Evolutionary conservation across 148 eudicot species (phyloP).

Genomic region (Heliamphora exappendiculata): DNA sequence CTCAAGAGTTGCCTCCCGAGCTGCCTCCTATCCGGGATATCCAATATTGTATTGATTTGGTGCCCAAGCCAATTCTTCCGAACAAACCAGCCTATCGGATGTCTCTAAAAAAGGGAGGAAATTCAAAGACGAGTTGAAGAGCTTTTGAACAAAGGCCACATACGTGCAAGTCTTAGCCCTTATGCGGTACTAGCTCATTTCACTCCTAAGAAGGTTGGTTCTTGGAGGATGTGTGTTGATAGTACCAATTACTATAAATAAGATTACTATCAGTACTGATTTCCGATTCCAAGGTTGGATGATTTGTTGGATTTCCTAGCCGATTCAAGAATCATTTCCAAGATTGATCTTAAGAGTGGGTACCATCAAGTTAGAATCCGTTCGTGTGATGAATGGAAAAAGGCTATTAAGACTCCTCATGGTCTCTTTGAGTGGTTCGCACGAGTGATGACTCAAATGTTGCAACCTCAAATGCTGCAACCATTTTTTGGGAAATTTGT

Average conservation of each 20-base stretch:
- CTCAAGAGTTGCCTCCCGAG: background rate
- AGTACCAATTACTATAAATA: background rate
- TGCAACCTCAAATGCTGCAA: background rate
- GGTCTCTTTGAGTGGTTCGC: background rate
- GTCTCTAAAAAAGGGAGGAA: background rate
- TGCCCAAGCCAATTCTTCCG: background rate
- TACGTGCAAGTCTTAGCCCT: background rate
- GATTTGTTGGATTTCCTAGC: background rate
- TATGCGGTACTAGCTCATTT: background rate
- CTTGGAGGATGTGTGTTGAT: background rate
- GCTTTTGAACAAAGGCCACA: background rate
- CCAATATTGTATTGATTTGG: background rate
- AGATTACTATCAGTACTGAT: background rate
- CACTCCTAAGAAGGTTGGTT: background rate
- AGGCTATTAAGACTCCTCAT: background rate
- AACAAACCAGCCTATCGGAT: background rate
- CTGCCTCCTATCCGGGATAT: background rate
- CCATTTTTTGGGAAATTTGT: background rate
- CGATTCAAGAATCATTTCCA: no score
- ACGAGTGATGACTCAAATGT: background rate
- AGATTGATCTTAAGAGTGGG: no score
- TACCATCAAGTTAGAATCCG: no score
- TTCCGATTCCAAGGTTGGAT: background rate
- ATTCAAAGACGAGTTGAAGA: background rate
- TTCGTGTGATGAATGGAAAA: no score